A percentile compares a stretch with the other conserved stretches of the same genome.
Conservation (phyloP, 257 asterid species). For the Rubia yunnanensis region DNA sequence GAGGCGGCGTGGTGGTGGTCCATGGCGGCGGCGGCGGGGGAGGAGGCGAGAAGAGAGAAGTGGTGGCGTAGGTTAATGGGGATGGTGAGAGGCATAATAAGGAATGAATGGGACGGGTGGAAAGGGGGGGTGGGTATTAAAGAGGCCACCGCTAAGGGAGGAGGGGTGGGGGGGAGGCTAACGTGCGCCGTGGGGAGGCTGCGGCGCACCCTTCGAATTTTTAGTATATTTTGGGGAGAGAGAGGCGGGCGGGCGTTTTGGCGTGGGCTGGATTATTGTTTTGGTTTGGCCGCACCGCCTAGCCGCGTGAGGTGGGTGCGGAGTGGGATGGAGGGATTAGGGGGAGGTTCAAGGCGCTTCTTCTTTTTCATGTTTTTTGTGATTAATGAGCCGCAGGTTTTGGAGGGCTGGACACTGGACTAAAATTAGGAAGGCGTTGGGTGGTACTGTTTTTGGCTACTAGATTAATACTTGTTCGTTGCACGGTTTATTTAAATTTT, state of each 20-base stretch:
- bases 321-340: not conserved
- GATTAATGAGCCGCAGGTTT: no score
- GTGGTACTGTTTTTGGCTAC: no score
- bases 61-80: slow-evolving; percentile 17
- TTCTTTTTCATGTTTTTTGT: no score
- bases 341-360: not conserved
- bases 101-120: slow-evolving; percentile 16
- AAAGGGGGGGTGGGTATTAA: slow-evolving; percentile 47
- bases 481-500: no score
- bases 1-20: slow-evolving; percentile 22
- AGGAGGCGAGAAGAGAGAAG: not conserved
- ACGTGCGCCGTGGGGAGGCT: slow-evolving; percentile 54
- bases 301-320: not conserved
- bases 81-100: slow-evolving; percentile 7
- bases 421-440: no score
- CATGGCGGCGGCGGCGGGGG: not conserved
- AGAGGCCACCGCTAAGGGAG: slow-evolving; percentile 63
- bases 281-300: not conserved
- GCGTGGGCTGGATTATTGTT: not conserved
- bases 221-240: not conserved
- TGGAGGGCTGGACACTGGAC: no score
- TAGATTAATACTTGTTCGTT: no score
- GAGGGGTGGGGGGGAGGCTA: slow-evolving; percentile 49
- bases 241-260: slow-evolving; percentile 2
- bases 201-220: slow-evolving; percentile 26